Percentiles rank a stretch among this genome's conserved stretches.
These are phyloP conservation scores for Pleurotus cornucopiae DNA, from an alignment of 768 basidiomycete species.

Conservation along the genomic window DNA sequence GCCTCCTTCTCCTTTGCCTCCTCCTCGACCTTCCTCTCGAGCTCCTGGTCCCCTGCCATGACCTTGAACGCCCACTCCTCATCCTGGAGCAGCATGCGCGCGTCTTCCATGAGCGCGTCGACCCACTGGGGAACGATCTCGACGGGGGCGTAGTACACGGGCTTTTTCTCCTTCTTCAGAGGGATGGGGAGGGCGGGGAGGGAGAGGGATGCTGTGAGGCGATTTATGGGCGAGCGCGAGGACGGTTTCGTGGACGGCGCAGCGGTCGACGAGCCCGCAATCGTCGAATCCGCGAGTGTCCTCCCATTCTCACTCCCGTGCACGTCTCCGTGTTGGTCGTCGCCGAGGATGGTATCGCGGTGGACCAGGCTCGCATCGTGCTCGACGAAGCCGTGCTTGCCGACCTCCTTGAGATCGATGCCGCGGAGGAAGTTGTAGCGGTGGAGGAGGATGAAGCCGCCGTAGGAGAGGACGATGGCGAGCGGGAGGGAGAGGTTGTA, in stretches of 20 bases:
- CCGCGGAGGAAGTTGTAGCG: conserved; percentile 27
- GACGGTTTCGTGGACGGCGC: too few relatives aligned
- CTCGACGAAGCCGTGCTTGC: conserved; percentile 47
- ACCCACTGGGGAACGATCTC: conserved; percentile 31
- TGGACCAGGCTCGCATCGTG: conserved; percentile 63
- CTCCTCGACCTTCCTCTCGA: not conserved
- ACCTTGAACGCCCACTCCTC: conserved; percentile 15
- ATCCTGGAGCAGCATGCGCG: conserved; percentile 23
- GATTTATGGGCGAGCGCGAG: too few relatives aligned
- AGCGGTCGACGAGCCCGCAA: not conserved
- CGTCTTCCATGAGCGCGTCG: conserved; percentile 30
- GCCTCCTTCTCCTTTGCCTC: not conserved
- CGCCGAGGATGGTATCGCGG: conserved; percentile 31
- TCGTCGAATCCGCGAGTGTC: not conserved
- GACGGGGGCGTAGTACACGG: conserved; percentile 40
- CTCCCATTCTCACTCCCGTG: not conserved
- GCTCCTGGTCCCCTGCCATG: not conserved
- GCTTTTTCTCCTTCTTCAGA: not conserved
- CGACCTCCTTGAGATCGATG: conserved; percentile 34
- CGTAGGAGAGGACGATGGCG: conserved; percentile 43
- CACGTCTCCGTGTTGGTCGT: not conserved
- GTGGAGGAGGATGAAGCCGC: conserved; percentile 39
- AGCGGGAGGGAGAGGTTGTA: conserved; percentile 48
- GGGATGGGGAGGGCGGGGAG: too few relatives aligned
- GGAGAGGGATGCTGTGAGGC: too few relatives aligned